Percentiles rank a stretch among this genome's conserved stretches.
These are phyloP conservation scores for Turnera subulata DNA, from an alignment of 345 rosid genomes.

Conservation along the genomic window DNA sequence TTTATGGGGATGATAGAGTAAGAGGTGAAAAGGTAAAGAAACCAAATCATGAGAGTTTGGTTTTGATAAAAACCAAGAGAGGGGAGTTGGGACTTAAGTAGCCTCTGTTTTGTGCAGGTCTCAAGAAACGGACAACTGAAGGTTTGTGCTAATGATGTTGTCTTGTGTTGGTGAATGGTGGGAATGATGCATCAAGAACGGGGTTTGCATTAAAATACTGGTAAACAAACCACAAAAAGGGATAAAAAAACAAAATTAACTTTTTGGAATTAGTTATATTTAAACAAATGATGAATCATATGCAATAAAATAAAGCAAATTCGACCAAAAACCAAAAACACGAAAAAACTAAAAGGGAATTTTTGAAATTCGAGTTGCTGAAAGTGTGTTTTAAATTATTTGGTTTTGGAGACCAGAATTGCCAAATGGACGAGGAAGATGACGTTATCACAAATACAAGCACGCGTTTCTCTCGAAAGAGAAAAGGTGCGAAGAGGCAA, in stretches of 20 bases:
- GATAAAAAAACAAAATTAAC: constrained; percentile 1
- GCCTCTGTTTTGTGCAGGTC: constrained; percentile 16
- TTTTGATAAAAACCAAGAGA: constrained; percentile 18
- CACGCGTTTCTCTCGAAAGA: constrained; percentile 36
- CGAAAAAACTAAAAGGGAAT: not conserved
- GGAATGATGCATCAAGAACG: constrained; percentile 80
- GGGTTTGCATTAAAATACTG: constrained; percentile 23
- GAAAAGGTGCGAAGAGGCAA: constrained; percentile 10
- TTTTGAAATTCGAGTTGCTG: not conserved
- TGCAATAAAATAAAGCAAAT: not conserved
- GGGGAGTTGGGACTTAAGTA: constrained; percentile 16
- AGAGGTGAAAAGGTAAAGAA: constrained; percentile 20
- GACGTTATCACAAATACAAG: constrained; percentile 34
- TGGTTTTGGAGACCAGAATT: constrained; percentile 8
- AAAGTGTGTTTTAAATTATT: too few relatives aligned
- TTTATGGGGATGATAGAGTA: constrained; percentile 1
- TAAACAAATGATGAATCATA: not conserved
- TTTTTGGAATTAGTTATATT: constrained; percentile 9
- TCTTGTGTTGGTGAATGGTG: constrained; percentile 80
- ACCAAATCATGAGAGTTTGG: constrained; percentile 22
- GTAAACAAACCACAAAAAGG: not conserved
- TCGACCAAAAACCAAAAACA: not conserved
- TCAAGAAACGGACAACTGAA: constrained; percentile 53
- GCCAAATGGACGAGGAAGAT: constrained; percentile 15
- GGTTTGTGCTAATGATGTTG: constrained; percentile 76